phyloP scores from a whole-genome alignment of 2,329 filamentous ascomycete species.

The Lasiodiplodia sp. region DNA sequence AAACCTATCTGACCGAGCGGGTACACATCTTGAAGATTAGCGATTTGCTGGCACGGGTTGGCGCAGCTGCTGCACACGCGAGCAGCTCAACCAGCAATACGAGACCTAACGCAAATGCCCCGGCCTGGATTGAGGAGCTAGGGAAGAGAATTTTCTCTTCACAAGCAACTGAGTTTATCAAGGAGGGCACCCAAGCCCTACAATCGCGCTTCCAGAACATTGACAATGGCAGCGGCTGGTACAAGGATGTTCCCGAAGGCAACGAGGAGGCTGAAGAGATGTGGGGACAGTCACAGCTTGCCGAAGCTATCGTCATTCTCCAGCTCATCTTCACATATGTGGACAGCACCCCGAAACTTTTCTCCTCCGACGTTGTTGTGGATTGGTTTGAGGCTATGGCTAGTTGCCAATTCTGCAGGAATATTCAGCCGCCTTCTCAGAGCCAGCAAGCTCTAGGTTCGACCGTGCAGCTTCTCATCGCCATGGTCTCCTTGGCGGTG shows the following conservation, averaged over 20 bases:
- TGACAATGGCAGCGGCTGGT: slow-evolving; percentile 54
- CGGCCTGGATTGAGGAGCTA: slow-evolving; percentile 43
- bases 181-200: slow-evolving; percentile 58
- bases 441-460: slow-evolving; percentile 58
- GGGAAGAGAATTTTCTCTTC: slow-evolving; percentile 39
- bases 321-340: slow-evolving; percentile 76
- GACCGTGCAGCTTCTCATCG: slow-evolving; percentile 73
- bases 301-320: slow-evolving; percentile 76
- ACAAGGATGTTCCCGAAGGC: slow-evolving; percentile 53
- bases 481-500: slow-evolving; percentile 74
- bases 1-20: slow-evolving; percentile 75
- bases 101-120: slow-evolving; percentile 41
- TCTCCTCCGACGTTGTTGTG: slow-evolving; percentile 42
- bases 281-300: slow-evolving; percentile 70
- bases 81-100: slow-evolving; percentile 32
- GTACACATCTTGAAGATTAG: slow-evolving; percentile 56
- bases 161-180: slow-evolving; percentile 54
- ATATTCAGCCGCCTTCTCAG: slow-evolving; percentile 49
- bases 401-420: slow-evolving; percentile 67
- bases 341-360: slow-evolving; percentile 56
- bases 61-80: slow-evolving; percentile 32
- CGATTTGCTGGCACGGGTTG: slow-evolving; percentile 46
- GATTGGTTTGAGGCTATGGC: slow-evolving; percentile 43
- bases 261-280: slow-evolving; percentile 65
- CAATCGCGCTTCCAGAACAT: slow-evolving; percentile 58